Percentiles rank a stretch among this genome's conserved stretches.
These are phyloP conservation scores for Juncus inflexus DNA, from an alignment of 176 grass and related monocot species.

Conservation along the genomic window DNA sequence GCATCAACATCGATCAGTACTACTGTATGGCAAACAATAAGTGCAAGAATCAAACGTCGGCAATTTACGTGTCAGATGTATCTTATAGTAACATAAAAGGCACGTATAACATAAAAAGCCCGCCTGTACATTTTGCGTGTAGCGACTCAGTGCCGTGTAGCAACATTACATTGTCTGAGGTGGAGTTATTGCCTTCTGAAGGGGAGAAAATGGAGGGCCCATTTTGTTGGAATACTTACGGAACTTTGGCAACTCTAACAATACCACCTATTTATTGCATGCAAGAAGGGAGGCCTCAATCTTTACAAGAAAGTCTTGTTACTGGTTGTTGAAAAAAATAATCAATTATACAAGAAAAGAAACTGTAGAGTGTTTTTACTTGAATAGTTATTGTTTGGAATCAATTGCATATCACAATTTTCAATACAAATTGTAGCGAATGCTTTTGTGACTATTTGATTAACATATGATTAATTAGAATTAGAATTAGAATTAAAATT, in stretches of 20 bases:
- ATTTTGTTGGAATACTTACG: slow-evolving; percentile 78
- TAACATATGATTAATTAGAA: too few species aligned
- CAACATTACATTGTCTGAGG: slow-evolving; percentile 59
- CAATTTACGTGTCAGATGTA: slow-evolving; percentile 52
- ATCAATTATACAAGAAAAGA: not conserved
- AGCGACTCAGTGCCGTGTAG: slow-evolving; percentile 63
- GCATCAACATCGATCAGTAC: slow-evolving; percentile 88
- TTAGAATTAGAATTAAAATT: too few species aligned
- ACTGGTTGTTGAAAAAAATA: slow-evolving; percentile 31
- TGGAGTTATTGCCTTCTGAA: slow-evolving; percentile 53
- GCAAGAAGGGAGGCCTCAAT: slow-evolving; percentile 62
- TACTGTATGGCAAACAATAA: slow-evolving; percentile 44
- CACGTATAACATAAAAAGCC: slow-evolving; percentile 41
- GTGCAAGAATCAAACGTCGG: slow-evolving; percentile 63
- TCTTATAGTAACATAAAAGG: slow-evolving; percentile 57
- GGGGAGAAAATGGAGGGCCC: slow-evolving; percentile 32
- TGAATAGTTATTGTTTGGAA: too few species aligned
- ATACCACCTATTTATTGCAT: slow-evolving; percentile 60
- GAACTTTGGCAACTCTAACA: slow-evolving; percentile 45
- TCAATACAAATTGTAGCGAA: too few species aligned
- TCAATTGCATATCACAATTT: too few species aligned
- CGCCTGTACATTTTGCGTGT: slow-evolving; percentile 64
- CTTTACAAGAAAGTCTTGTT: slow-evolving; percentile 49
- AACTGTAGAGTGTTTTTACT: not conserved
- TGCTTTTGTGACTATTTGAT: too few species aligned